Evolutionary conservation across 1,139 yeast genomes (phyloP).

Genomic region (Nakaseomyces kungkrabaensis): DNA sequence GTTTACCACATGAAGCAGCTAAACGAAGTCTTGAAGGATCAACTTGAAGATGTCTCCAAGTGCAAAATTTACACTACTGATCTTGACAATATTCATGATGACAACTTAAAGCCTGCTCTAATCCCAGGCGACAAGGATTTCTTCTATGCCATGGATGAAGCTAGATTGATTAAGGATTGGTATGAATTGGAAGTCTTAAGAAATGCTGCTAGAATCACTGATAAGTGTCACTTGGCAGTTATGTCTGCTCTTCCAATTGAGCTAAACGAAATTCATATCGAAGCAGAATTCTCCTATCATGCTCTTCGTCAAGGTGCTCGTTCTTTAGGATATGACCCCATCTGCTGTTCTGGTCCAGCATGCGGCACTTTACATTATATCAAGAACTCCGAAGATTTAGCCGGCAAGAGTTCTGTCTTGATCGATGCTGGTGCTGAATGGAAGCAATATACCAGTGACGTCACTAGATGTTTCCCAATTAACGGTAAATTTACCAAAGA

Average conservation of each 20-base stretch:
- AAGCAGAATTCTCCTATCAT: constrained; percentile 91
- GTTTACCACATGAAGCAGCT: constrained; percentile 53
- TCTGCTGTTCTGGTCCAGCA: constrained; percentile 88
- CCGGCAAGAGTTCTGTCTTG: constrained; percentile 54
- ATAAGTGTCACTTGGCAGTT: constrained; percentile 80
- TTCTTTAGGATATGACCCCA: constrained; percentile 83
- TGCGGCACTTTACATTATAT: constrained; percentile 89
- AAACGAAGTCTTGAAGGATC: constrained; percentile 27
- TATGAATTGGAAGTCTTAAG: constrained; percentile 69
- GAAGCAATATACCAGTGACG: constrained; percentile 87
- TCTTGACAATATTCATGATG: constrained; percentile 26
- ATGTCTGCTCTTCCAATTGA: constrained; percentile 91
- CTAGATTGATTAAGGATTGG: constrained; percentile 75
- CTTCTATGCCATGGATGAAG: constrained; percentile 74
- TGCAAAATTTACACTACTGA: constrained; percentile 34
- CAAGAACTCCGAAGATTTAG: constrained; percentile 62
- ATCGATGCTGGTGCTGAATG: constrained; percentile 98
- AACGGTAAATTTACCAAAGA: constrained; percentile 84
- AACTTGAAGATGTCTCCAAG: constrained; percentile 15
- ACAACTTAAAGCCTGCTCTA: constrained; percentile 30
- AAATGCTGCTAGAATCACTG: constrained; percentile 76
- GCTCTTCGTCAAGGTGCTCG: constrained; percentile 91
- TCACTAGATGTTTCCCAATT: constrained; percentile 90
- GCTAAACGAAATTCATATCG: constrained; percentile 79
- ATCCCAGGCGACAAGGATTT: constrained; percentile 40